Percentiles rank a stretch among this genome's conserved stretches.
These are phyloP conservation scores for Coemansia pectinata DNA, from an alignment of 192 early-diverging fungal species.

Conservation along the genomic window DNA sequence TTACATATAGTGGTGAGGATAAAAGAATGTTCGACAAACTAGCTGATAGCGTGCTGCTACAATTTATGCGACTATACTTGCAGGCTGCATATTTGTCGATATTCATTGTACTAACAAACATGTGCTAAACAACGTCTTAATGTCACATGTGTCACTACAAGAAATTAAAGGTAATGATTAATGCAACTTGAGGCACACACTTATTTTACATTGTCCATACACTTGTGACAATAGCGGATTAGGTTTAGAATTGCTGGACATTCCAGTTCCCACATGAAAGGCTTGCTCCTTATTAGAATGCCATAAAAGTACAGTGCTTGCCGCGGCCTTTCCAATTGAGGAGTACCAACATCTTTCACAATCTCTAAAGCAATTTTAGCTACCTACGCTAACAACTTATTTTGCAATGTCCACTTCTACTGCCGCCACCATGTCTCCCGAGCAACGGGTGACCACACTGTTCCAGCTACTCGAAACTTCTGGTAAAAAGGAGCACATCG, in stretches of 20 bases:
- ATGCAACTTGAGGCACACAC: background rate
- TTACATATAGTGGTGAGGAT: background rate
- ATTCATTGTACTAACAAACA: too few relatives aligned
- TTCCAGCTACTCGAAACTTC: slow-evolving; percentile 55
- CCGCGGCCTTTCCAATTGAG: background rate
- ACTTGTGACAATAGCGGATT: background rate
- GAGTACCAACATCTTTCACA: background rate
- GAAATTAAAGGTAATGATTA: background rate
- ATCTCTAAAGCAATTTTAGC: background rate
- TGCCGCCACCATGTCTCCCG: background rate
- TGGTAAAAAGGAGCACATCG: slow-evolving; percentile 57
- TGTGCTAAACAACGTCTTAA: too few relatives aligned
- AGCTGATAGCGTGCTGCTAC: background rate
- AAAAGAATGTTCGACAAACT: background rate
- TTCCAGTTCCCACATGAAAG: background rate
- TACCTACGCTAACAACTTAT: background rate
- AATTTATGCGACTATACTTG: background rate
- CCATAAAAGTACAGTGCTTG: background rate
- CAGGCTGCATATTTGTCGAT: background rate
- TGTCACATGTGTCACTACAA: too few relatives aligned
- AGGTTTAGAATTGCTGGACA: background rate
- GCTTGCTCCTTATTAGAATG: background rate
- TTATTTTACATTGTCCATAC: background rate
- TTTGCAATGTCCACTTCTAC: background rate
- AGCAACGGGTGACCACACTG: slow-evolving; percentile 24